Conservation (phyloP, 2,329 filamentous ascomycete genomes). For the Orbilia brochopaga region DNA sequence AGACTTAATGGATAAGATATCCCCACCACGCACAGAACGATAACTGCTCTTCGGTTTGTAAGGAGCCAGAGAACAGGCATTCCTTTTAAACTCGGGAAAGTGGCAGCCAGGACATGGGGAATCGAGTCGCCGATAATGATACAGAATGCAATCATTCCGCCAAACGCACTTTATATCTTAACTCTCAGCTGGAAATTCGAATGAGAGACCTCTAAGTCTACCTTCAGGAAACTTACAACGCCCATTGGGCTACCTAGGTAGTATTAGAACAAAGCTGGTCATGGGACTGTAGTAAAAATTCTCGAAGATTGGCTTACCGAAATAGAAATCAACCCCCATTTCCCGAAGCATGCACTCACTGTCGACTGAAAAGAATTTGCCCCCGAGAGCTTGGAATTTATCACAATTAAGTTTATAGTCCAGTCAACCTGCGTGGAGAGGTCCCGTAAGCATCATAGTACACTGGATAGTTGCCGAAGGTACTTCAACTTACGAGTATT, state of each 20-base stretch:
- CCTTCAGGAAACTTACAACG: constrained; percentile 66
- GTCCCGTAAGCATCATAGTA: neutral
- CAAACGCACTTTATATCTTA: constrained; percentile 71
- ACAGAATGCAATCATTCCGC: constrained; percentile 97
- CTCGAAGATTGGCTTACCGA: constrained; percentile 58
- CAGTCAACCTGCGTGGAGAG: constrained; percentile 71
- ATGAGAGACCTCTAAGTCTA: neutral
- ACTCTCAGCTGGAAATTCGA: constrained; percentile 9
- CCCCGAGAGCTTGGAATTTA: constrained; percentile 96
- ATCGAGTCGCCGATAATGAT: constrained; percentile 97
- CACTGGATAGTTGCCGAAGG: neutral
- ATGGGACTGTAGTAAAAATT: neutral
- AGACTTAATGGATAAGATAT: constrained; percentile 90
- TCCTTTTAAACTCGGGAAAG: constrained; percentile 76
- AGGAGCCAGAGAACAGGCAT: constrained; percentile 82
- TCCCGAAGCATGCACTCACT: constrained; percentile 93
- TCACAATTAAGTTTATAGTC: constrained; percentile 95
- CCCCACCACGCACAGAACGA: constrained; percentile 82
- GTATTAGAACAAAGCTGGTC: constrained; percentile 22
- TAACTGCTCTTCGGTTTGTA: constrained; percentile 79
- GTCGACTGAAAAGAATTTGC: constrained; percentile 94
- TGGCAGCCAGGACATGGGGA: constrained; percentile 80
- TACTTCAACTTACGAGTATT: constrained; percentile 63
- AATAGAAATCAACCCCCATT: constrained; percentile 84
- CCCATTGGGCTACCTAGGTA: constrained; percentile 79